Percentiles rank a stretch among this genome's conserved stretches.
Conservation (phyloP, 2,329 filamentous ascomycete species). For the Fonsecaea pugnacius region DNA sequence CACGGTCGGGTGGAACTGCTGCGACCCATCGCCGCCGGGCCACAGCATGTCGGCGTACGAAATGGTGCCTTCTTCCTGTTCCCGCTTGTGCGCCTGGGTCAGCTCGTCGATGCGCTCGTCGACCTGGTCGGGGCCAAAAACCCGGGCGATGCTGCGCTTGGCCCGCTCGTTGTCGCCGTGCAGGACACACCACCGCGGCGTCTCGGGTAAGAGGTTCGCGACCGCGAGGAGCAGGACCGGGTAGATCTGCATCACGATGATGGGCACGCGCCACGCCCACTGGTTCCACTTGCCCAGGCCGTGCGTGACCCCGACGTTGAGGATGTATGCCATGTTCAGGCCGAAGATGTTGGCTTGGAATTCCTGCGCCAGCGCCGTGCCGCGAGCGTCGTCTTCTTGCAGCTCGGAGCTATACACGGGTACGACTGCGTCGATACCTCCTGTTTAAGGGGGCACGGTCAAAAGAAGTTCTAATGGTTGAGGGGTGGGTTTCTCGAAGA, state of each 20-base stretch:
- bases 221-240: constrained; percentile 59
- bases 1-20: constrained; percentile 66
- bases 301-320: constrained; percentile 61
- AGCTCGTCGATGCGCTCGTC: constrained; percentile 57
- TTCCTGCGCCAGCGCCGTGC: constrained; percentile 64
- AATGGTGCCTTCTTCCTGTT: constrained; percentile 51
- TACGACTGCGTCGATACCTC: constrained; percentile 65
- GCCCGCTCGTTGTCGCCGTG: constrained; percentile 58
- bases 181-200: constrained; percentile 62
- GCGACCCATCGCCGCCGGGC: constrained; percentile 56
- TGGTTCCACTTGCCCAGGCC: constrained; percentile 60
- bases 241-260: constrained; percentile 65
- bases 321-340: constrained; percentile 63
- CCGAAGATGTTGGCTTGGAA: constrained; percentile 69
- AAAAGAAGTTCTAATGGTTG: not conserved
- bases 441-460: constrained; percentile 36
- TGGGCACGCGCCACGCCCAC: constrained; percentile 67
- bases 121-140: constrained; percentile 58
- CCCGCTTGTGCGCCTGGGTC: constrained; percentile 55
- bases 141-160: constrained; percentile 51
- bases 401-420: constrained; percentile 65
- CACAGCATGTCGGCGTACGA: constrained; percentile 63
- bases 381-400: constrained; percentile 60
- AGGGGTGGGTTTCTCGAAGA: not conserved
- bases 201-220: constrained; percentile 60